Evolutionary conservation across 2,329 filamentous ascomycete genomes (phyloP).

Genomic region (Thelonectria rubi): DNA sequence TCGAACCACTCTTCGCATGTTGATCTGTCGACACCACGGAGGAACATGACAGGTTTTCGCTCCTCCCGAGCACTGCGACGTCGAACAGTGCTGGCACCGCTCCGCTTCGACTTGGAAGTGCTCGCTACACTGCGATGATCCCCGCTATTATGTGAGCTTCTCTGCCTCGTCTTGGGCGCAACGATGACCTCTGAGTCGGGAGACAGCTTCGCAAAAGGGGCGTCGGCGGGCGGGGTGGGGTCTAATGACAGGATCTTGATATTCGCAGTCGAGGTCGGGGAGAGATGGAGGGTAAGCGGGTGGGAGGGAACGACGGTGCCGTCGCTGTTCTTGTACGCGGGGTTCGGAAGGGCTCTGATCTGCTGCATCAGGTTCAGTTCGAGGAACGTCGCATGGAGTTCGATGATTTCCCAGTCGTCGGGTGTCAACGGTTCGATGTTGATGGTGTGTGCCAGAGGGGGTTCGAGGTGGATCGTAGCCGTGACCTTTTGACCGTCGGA

Average conservation of each 20-base stretch:
- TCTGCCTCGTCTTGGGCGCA: constrained; percentile 87
- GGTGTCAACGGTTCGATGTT: constrained; percentile 96
- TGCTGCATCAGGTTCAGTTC: constrained; percentile 94
- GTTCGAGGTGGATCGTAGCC: constrained; percentile 82
- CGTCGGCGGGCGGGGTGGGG: constrained; percentile 72
- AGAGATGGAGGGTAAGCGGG: constrained; percentile 89
- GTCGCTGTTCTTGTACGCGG: constrained; percentile 66
- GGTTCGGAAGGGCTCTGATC: constrained; percentile 92
- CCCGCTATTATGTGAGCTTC: constrained; percentile 69
- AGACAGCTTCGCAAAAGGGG: constrained; percentile 89
- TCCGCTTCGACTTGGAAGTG: constrained; percentile 79
- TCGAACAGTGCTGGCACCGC: constrained; percentile 78
- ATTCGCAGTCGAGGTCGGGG: constrained; percentile 93
- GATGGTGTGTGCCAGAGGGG: constrained; percentile 89
- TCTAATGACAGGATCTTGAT: constrained; percentile 86
- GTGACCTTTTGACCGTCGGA: constrained; percentile 82
- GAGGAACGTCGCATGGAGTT: constrained; percentile 93
- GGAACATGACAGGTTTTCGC: constrained; percentile 73
- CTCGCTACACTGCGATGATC: constrained; percentile 84
- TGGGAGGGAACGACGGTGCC: constrained; percentile 68
- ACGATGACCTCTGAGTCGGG: constrained; percentile 97
- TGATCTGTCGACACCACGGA: constrained; percentile 79
- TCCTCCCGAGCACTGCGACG: constrained; percentile 68
- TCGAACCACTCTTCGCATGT: constrained; percentile 82
- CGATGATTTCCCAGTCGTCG: constrained; percentile 99